phyloP scores from a whole-genome alignment of 306 rosid genomes.

The Mucuna pruriens region DNA sequence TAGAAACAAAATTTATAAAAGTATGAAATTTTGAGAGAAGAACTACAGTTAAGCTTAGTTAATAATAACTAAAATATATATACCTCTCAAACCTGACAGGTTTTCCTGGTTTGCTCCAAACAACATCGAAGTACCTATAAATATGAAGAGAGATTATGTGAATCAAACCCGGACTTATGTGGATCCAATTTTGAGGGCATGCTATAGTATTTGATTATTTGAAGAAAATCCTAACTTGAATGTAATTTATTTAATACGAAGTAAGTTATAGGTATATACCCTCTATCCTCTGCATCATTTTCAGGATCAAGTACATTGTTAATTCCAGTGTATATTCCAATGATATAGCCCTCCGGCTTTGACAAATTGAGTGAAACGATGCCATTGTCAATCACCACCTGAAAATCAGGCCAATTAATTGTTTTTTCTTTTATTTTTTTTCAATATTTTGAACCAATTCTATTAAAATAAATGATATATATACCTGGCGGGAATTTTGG shows the following conservation, averaged over 20 bases:
- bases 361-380: constrained; percentile 56
- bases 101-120: constrained; percentile 41
- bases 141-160: neutral
- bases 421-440: neutral
- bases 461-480: neutral
- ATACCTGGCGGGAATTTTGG: neutral
- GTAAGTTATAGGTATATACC: constrained; percentile 40
- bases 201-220: neutral
- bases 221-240: neutral
- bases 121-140: constrained; percentile 71
- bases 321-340: constrained; percentile 56
- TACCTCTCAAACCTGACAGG: constrained; percentile 45
- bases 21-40: too few relatives aligned
- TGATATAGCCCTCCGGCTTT: constrained; percentile 60
- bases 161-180: neutral
- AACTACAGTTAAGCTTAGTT: too few relatives aligned
- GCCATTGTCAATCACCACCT: constrained; percentile 72
- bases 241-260: neutral
- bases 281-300: constrained; percentile 52
- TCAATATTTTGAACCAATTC: neutral
- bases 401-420: neutral
- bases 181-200: neutral
- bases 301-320: constrained; percentile 50
- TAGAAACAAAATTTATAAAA: too few relatives aligned
- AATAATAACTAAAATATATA: neutral